Base-by-base conservation (phyloP, 2,329 filamentous ascomycete genomes). In the Colletotrichum sp. region DNA sequence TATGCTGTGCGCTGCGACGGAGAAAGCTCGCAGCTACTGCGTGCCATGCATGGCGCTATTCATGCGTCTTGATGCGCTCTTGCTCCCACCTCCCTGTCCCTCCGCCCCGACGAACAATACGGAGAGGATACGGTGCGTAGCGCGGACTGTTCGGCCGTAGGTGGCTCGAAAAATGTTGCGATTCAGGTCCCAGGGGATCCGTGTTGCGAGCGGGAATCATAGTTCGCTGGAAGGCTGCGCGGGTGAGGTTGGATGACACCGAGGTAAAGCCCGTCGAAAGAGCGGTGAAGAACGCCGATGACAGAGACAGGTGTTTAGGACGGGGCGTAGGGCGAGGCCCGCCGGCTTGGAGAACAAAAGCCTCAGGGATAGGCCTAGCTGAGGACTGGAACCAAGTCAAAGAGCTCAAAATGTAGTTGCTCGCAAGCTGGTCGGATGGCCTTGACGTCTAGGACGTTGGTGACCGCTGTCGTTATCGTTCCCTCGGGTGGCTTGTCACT, bases 11-110 rank as follows among this genome's bases (percentile, higher is more conserved):
- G 43, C 64, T 65, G 70, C 32, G 60, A 32, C 48, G 64, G 64
- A 39, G 57, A 64, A 64, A 59, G 73, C 73, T 73, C 70, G 73
- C 70, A 68, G 64, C 64, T 73, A 64, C 64, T 68, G 70, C 24
- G 43, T 36, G 69, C 64, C 73, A 64, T 75, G 73, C 73, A 75
- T 75, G 57, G 70, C 73, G 73, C 73, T 64, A 72, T 75, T 73
- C 64, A 75, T 75, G 73, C 73, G 57, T 59, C 57, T 65, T 59
- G 68, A 43, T 55, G 39, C 32, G 32, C 52, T 36, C 60, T 24
- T 55, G 6, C 36, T 71, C 36, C 16, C 59, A 30, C 55, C 13
- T 71, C 24, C 59, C 28, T 26, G 48, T 34, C 60, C 21, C 21
- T 32, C 60, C 28, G 36, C 36, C 59, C 21, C n/a, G 26, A 39